Percentiles rank a stretch among this genome's conserved stretches.
Evolutionary conservation across 495 filamentous ascomycete genomes (phyloP).

Genomic region (Penicillium angulare): DNA sequence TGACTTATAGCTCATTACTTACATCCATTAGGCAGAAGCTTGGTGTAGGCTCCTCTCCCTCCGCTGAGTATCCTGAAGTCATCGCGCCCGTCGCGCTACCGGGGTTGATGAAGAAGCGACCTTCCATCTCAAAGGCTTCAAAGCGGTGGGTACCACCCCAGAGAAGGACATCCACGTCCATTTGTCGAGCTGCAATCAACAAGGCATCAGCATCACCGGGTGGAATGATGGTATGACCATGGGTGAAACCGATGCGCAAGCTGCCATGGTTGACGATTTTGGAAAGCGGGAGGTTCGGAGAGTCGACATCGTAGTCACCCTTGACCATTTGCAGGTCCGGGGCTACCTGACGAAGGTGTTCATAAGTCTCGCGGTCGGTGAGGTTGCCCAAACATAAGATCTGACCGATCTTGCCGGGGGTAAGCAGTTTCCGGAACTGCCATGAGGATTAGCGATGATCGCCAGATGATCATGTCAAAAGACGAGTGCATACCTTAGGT

Average conservation of each 20-base stretch:
- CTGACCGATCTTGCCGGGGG: conserved; percentile 96
- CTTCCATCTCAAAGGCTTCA: conserved; percentile 98
- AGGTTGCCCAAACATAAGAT: conserved; percentile 97
- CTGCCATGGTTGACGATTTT: conserved; percentile 94
- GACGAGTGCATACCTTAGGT: conserved; percentile 64
- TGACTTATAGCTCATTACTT: conserved; percentile 38
- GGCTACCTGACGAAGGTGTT: conserved; percentile 87
- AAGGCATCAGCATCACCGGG: conserved; percentile 87
- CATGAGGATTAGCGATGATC: conserved; percentile 1
- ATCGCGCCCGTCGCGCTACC: conserved; percentile 91
- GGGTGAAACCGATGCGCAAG: conserved; percentile 92
- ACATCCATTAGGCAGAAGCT: conserved; percentile 99
- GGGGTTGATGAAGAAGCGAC: conserved; percentile 97
- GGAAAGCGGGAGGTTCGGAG: conserved; percentile 82
- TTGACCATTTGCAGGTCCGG: conserved; percentile 95
- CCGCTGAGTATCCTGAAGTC: conserved; percentile 66
- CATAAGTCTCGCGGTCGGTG: conserved; percentile 90
- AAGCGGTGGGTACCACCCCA: conserved; percentile 98
- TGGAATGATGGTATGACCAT: conserved; percentile 93
- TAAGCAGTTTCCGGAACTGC: conserved; percentile 97
- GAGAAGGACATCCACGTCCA: conserved; percentile 95
- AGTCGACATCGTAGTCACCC: conserved; percentile 91
- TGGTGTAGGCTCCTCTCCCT: conserved; percentile 79
- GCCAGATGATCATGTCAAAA: not conserved
- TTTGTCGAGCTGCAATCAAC: conserved; percentile 87